Evolutionary conservation across 805 yeast genomes (phyloP).

Genomic region (Yamadazyma sp.): DNA sequence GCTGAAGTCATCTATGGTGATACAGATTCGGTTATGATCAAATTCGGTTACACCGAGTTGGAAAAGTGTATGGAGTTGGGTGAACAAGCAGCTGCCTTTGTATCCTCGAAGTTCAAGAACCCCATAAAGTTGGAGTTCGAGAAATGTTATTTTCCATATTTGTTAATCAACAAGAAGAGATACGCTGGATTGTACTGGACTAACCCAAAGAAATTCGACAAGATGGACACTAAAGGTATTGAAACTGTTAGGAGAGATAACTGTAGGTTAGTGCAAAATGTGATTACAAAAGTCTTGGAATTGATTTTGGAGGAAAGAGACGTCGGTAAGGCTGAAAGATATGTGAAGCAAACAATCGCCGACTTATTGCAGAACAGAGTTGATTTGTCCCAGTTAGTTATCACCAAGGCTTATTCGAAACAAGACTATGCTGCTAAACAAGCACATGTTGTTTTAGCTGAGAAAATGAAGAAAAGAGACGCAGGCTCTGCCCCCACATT

Average conservation of each 20-base stretch:
- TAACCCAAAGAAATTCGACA: slow-evolving; percentile 83
- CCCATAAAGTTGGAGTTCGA: slow-evolving; percentile 97
- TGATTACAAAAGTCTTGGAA: slow-evolving; percentile 86
- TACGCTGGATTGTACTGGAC: slow-evolving; percentile 99
- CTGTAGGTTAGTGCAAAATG: slow-evolving; percentile 91
- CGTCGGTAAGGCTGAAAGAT: slow-evolving; percentile 78
- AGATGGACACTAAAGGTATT: slow-evolving; percentile 97
- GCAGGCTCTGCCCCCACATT: slow-evolving; percentile 95
- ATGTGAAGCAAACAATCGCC: slow-evolving; percentile 84
- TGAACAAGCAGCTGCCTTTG: slow-evolving; percentile 88
- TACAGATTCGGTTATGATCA: slow-evolving; percentile 99
- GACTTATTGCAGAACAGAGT: slow-evolving; percentile 87
- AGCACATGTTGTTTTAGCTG: slow-evolving; percentile 96
- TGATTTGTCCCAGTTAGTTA: slow-evolving; percentile 90
- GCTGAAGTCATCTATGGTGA: slow-evolving; percentile 96
- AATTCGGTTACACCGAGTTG: slow-evolving; percentile 82
- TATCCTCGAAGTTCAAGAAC: slow-evolving; percentile 71
- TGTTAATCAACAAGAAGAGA: slow-evolving; percentile 91
- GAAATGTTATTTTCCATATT: slow-evolving; percentile 92
- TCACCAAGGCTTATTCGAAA: slow-evolving; percentile 85
- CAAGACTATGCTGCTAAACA: slow-evolving; percentile 94
- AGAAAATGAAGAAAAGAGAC: slow-evolving; percentile 93
- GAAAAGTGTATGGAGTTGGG: slow-evolving; percentile 88
- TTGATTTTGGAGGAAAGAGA: slow-evolving; percentile 84
- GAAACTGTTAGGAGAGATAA: slow-evolving; percentile 98